phyloP scores from a whole-genome alignment of 2,329 filamentous ascomycete genomes.

The Neofusicoccum parvum region DNA sequence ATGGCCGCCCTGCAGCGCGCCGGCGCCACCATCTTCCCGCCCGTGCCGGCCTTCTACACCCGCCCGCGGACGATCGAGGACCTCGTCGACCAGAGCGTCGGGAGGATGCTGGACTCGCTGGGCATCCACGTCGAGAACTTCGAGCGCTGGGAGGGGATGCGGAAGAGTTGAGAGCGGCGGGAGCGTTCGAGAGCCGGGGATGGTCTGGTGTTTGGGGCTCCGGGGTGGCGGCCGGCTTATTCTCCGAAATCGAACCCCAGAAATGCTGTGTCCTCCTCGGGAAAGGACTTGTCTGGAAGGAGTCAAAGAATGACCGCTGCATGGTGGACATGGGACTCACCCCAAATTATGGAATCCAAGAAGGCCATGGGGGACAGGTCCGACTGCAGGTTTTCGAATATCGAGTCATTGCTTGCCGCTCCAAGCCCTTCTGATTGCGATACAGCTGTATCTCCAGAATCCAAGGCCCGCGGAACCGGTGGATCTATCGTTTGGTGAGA shows the following conservation, averaged over 20 bases:
- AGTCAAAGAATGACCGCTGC: not conserved
- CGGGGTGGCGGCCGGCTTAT: not conserved
- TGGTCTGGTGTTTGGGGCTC: too few species aligned
- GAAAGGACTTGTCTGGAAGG: not conserved
- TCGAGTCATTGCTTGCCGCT: not conserved
- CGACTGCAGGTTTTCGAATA: not conserved
- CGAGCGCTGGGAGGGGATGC: conserved; percentile 40
- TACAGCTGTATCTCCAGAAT: not conserved
- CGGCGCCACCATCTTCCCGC: conserved; percentile 24
- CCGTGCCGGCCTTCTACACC: conserved; percentile 26
- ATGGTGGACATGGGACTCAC: not conserved
- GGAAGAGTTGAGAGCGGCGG: not conserved
- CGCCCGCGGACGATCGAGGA: conserved; percentile 23
- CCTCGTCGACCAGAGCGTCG: conserved; percentile 46
- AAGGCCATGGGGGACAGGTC: conserved; percentile 3
- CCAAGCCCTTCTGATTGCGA: not conserved
- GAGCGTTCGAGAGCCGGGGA: not conserved
- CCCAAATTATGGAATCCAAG: conserved; percentile 19
- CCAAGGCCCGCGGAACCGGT: too few species aligned
- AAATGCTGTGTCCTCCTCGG: not conserved
- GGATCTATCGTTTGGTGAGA: too few species aligned
- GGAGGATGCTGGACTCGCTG: conserved; percentile 51
- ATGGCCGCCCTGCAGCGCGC: conserved; percentile 38
- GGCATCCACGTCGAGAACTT: conserved; percentile 47
- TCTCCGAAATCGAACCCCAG: not conserved